Percentiles rank a stretch among this genome's conserved stretches.
These are phyloP conservation scores for Nosema muscidifuracis DNA, from an alignment of 371 early-diverging fungal genomes.

Conservation along the genomic window DNA sequence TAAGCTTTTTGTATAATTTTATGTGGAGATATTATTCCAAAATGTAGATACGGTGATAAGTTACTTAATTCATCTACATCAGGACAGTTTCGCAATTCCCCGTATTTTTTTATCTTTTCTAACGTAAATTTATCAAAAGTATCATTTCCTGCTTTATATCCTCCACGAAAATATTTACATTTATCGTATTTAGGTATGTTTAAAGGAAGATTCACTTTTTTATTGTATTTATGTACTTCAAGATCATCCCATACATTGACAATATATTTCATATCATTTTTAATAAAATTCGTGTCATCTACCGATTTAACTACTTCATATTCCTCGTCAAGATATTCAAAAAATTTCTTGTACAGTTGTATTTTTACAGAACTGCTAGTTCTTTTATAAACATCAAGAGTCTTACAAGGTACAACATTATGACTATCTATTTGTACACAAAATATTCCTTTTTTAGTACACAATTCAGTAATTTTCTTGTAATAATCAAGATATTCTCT, in stretches of 20 bases:
- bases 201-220: not conserved
- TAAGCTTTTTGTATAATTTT: conserved; percentile 15
- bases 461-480: conserved; percentile 11
- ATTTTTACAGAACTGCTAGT: conserved; percentile 22
- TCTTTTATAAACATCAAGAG: conserved; percentile 16
- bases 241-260: conserved; percentile 6
- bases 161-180: conserved; percentile 5
- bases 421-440: conserved; percentile 30
- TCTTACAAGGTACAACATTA: conserved; percentile 39
- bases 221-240: not conserved
- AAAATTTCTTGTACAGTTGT: conserved; percentile 21
- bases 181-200: not conserved
- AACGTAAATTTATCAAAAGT: conserved; percentile 14
- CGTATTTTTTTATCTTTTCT: conserved; percentile 18
- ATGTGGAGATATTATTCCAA: conserved; percentile 28
- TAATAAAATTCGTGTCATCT: not conserved
- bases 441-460: not conserved
- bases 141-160: conserved; percentile 30
- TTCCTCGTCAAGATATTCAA: conserved; percentile 1
- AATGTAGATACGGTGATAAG: conserved; percentile 37
- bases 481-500: conserved; percentile 5
- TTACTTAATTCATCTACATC: conserved; percentile 18
- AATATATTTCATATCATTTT: not conserved
- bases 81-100: conserved; percentile 23
- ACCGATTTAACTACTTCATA: not conserved